Evolutionary conservation across 768 basidiomycete species (phyloP), one percentile per base, ranked within the genome.

Genomic region (Imleria badia): DNA sequence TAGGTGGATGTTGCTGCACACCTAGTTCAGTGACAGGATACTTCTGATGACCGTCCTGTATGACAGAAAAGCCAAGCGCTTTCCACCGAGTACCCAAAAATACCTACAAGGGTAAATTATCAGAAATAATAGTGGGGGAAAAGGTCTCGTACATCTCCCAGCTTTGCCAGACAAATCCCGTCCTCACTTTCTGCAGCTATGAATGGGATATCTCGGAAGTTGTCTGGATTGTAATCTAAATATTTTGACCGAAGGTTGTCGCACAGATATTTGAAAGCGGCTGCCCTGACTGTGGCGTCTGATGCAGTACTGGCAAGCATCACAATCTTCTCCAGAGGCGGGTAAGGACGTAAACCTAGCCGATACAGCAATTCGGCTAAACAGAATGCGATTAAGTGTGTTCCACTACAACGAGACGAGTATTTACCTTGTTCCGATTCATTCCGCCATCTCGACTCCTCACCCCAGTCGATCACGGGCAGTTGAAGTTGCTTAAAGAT

Each of bases 381-480:
- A 26, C n/a, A n/a, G 75, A 79, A 15, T 11, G 2, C 15, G n/a
- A 26, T 42, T n/a, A 51, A 11, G 20, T 22, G 29, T 23, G 39
- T 31, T 53, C 6, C 6, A 13, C 22, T 8, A 14, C 10, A 22
- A 49, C 12, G 1, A 92, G 6, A 22, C n/a, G n/a, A 43, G 12
- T 14, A 14, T 46, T 35, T 23, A 48, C 48, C 48, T 40, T 39
- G 4, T 7, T 38, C 26, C 1, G 47, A 48, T 8, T 38, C n/a
- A 8, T 39, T 10, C 17, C 13, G 23, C 95, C 95, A 98, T 68
- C 87, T 89, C 1, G 69, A 72, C 46, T 81, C 73, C 23, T 73
- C 74, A 2, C 86, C 84, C 94, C 94, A 97, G 58, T 92, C 91
- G 34, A 98, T 77, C 5, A 95, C 65, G 3, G 92, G 91, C 12